phyloP scores from a whole-genome alignment of 495 filamentous ascomycete genomes.

The Aspergillus sclerotiicarbonarius region DNA sequence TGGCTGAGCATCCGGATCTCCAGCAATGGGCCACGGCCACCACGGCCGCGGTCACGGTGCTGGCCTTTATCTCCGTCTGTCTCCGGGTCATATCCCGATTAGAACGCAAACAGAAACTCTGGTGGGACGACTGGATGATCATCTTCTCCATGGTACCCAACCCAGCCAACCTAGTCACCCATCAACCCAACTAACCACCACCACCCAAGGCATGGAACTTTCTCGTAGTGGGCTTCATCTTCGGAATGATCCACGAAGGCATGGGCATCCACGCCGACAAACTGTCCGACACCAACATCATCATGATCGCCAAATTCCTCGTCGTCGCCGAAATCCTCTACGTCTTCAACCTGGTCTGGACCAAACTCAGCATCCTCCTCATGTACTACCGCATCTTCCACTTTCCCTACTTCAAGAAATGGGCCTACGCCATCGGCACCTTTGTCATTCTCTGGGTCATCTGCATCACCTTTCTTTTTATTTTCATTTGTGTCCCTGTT shows the following conservation, averaged over 20 bases:
- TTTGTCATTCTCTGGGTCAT: constrained; percentile 40
- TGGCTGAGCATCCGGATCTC: constrained; percentile 20
- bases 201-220: constrained; percentile 28
- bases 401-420: constrained; percentile 33
- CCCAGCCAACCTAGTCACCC: neutral
- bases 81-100: constrained; percentile 32
- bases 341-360: constrained; percentile 42
- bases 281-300: constrained; percentile 18
- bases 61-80: constrained; percentile 33
- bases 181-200: neutral
- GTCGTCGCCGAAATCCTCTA: constrained; percentile 40
- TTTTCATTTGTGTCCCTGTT: constrained; percentile 48
- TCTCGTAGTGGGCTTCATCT: constrained; percentile 34
- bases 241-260: constrained; percentile 28
- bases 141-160: constrained; percentile 34
- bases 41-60: constrained; percentile 23
- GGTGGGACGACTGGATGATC: constrained; percentile 44
- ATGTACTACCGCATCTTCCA: constrained; percentile 47
- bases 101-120: constrained; percentile 30
- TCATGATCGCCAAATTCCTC: constrained; percentile 35
- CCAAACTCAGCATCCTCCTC: constrained; percentile 39
- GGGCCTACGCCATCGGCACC: constrained; percentile 36
- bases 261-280: constrained; percentile 34
- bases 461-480: constrained; percentile 40
- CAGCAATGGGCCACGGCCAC: constrained; percentile 38